Evolutionary conservation across 495 filamentous ascomycete genomes (phyloP), one percentile per base, ranked within the genome.

Genomic region (Viridothelium virens): DNA sequence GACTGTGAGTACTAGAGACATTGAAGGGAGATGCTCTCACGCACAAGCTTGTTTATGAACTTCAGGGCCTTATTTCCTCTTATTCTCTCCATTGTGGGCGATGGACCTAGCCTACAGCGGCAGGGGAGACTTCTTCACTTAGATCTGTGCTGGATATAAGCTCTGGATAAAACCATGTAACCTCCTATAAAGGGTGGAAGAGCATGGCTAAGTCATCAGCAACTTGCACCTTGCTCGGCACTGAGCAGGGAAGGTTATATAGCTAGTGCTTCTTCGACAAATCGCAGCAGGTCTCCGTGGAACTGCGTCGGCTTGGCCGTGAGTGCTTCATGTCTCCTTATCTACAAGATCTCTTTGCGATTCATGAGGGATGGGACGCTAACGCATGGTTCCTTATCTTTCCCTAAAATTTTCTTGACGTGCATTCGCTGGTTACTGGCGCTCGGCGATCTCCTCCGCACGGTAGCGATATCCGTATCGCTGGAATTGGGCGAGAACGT

Each of bases 371-470:
- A 31, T 18, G 53, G 53, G 6, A 59, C 53, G 7, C 53, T 59
- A 59, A 14, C 53, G 53, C 31, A 36, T 34, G 53, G 53, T 36
- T 59, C 53, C 53, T 59, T 59, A 59, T 59, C 53, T 59, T 18
- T 59, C 25, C 6, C 14, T 18, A 59, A 36, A 59, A 59, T 7
- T 34, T 10, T 36, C 36, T 36, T 59, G 14, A 36, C 18, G 53
- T 25, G 25, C 25, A 25, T 25, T 25, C 25, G 18, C 36, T 10
- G 25, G 53, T 36, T 10, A 31, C 14, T 59, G 53, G 53, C 53
- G 53, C 53, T 59, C 53, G 53, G 53, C 53, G 53, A 59, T 59
- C 53, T 59, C 53, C 53, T 59, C 3, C 25, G 5, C 7, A 25
- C 48, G 48, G 18, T 18, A 5, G 18, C n/a, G 18, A 53, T 5